Base-by-base conservation (phyloP, 2,329 filamentous ascomycete genomes). In the Exserohilum turcica region DNA sequence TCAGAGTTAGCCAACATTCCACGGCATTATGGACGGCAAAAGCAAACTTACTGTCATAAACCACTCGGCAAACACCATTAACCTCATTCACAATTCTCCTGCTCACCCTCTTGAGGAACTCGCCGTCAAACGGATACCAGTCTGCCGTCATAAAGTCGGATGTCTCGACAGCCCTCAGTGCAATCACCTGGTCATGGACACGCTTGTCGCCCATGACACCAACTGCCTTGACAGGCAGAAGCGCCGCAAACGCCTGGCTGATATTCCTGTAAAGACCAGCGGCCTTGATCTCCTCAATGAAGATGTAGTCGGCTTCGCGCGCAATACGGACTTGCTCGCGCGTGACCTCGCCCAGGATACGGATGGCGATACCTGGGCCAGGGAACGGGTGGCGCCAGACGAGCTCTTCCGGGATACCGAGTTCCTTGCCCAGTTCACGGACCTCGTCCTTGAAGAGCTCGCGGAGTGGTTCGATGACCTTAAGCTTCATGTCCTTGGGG, bases 391-490 rank as follows among this genome's bases (percentile, higher is more conserved):
- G 89, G 28, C 90, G 80, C 84, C 86, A 89, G 48, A 93, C 86
- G 6, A 93, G 84, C n/a, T 90, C 83, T 57, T 89, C 82, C 43
- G 85, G 81, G 53, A 92, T 90, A 21, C 86, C 86, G 3, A 92
- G 80, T 57, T 89, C 80, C 13, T 83, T 84, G 29, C 90, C 89
- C 3, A 92, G 76, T 59, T 81, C 77, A 53, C 89, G 82, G 21
- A 91, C 90, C 76, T 94, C 90, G 64, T 94, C 89, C 74, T 94
- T 94, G 83, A 92, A 93, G 27, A 94, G 79, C 69, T 90, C 86
- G 37, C 89, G 81, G 0, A 94, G 83, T 1, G 90, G 90, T 77
- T 95, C 90, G 57, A 94, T 89, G 31, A 91, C 80, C 75, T 89
- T 86, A 40, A 90, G 78, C 57, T 81, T 77, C 81, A 85, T 84